Evolutionary conservation across 192 early-diverging fungal genomes (phyloP), one percentile per base, ranked within the genome.

Genomic region (Rhizoclosmatium sp.): DNA sequence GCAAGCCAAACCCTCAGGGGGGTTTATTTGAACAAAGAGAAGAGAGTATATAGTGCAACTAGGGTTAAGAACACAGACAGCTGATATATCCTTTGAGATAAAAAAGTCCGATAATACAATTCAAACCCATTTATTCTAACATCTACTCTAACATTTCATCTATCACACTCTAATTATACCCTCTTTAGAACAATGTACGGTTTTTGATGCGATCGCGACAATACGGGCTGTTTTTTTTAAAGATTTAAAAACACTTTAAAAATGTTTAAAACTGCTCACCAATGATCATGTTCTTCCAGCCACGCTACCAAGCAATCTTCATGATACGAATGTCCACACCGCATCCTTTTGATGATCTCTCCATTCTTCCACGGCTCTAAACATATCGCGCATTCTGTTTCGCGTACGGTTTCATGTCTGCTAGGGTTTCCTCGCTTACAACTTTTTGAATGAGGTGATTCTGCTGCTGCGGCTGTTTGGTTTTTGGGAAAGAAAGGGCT

Each of bases 321-420:
- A 49, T 75, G 72, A 62, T 62, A 75, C 16, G 41, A 59, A 49
- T 75, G 72, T 47, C 72, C 72, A 62, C 72, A 75, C 45, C 42
- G 31, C 42, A 75, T 23, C n/a, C 40, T 21, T 23, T 75, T 75
- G 21, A 75, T 75, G 7, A 60, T 39, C 10, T 75, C 72, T 41
- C 72, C 72, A 75, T 42, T 62, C 59, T 21, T 4, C 72, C 72
- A 75, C 4, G 45, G 16, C 45, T 75, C 72, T 1, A 75, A 75
- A 64, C 72, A 75, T 61, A 75, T 75, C 5, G 60, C 72, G 59
- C 72, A 75, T 62, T 75, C 72, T 19, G 72, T n/a, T 44, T 75
- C 72, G 39, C 44, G 67, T 12, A 69, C 62, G 31, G 62, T 65
- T 65, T 16, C 62, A 65, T 65, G 62, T 21, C 62, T 21, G 31